These are phyloP conservation scores for Alternaria angustiovoidea DNA, from an alignment of 2,329 filamentous ascomycete genomes.

Conservation along the genomic window DNA sequence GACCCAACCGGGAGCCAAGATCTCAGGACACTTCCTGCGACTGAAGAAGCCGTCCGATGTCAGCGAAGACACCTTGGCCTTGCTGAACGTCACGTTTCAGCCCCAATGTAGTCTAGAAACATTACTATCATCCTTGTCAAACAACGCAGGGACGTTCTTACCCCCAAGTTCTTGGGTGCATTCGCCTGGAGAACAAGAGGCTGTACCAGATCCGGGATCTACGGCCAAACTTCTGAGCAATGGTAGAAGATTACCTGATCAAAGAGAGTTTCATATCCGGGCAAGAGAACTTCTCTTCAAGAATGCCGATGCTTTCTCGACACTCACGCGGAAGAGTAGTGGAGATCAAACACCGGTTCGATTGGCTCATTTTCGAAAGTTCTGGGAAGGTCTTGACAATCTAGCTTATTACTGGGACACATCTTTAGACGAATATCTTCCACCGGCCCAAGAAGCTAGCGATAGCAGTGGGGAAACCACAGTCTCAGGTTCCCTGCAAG, in stretches of 20 bases:
- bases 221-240: slow-evolving; percentile 54
- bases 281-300: slow-evolving; percentile 61
- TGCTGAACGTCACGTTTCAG: slow-evolving; percentile 55
- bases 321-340: slow-evolving; percentile 59
- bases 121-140: slow-evolving; percentile 44
- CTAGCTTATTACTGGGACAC: slow-evolving; percentile 71
- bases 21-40: slow-evolving; percentile 54
- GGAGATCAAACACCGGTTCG: slow-evolving; percentile 58
- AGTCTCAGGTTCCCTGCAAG: slow-evolving; percentile 2
- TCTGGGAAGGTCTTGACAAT: slow-evolving; percentile 66
- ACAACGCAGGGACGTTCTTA: slow-evolving; percentile 48
- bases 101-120: slow-evolving; percentile 51
- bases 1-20: slow-evolving; percentile 50
- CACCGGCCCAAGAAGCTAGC: slow-evolving; percentile 30
- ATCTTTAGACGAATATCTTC: slow-evolving; percentile 64
- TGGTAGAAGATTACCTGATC: slow-evolving; percentile 57
- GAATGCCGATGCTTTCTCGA: slow-evolving; percentile 67
- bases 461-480: slow-evolving; percentile 7
- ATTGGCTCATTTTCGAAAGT: slow-evolving; percentile 65
- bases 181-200: slow-evolving; percentile 37
- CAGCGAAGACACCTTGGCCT: slow-evolving; percentile 48
- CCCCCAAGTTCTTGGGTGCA: slow-evolving; percentile 50
- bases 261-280: slow-evolving; percentile 59
- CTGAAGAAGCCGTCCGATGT: slow-evolving; percentile 55
- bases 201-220: slow-evolving; percentile 34